Evolutionary conservation across 768 basidiomycete species (phyloP).

Genomic region (Cytidiella melzeri): DNA sequence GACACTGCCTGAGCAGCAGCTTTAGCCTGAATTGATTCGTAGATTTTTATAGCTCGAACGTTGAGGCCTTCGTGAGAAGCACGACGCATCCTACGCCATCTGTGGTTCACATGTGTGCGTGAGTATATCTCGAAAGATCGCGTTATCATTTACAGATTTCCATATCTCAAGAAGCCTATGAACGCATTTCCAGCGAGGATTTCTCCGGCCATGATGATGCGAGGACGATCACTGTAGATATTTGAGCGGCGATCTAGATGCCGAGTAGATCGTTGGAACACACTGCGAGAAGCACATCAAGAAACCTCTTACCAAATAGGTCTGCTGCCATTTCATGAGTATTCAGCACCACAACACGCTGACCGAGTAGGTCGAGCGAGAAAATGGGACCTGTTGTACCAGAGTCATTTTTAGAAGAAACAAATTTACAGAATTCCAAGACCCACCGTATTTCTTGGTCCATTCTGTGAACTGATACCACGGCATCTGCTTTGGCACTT

Average conservation of each 20-base stretch:
- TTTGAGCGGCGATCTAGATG: constrained; percentile 5
- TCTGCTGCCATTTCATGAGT: constrained; percentile 43
- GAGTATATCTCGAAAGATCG: too few relatives aligned
- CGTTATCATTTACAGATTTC: constrained; percentile 40
- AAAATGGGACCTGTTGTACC: constrained; percentile 45
- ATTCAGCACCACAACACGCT: constrained; percentile 58
- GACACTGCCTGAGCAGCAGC: constrained; percentile 50
- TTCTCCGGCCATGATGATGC: constrained; percentile 48
- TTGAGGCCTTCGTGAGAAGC: constrained; percentile 40
- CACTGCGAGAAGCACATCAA: background rate
- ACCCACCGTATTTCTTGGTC: background rate
- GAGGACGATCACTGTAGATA: constrained; percentile 34
- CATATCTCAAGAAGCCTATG: constrained; percentile 51
- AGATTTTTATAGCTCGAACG: constrained; percentile 21
- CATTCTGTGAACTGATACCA: background rate
- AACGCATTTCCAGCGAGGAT: constrained; percentile 6
- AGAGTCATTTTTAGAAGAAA: background rate
- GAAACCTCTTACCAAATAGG: background rate
- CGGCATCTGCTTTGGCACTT: background rate
- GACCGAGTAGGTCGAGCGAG: constrained; percentile 56
- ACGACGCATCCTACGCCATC: too few relatives aligned
- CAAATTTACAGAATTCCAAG: background rate
- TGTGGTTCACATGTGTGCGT: too few relatives aligned
- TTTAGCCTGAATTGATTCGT: constrained; percentile 46
- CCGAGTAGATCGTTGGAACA: background rate